A percentile compares a stretch with the other conserved stretches of the same genome.
Evolutionary conservation across 169 alveolate species (phyloP).

Genomic region (Plasmodium falciparum): DNA sequence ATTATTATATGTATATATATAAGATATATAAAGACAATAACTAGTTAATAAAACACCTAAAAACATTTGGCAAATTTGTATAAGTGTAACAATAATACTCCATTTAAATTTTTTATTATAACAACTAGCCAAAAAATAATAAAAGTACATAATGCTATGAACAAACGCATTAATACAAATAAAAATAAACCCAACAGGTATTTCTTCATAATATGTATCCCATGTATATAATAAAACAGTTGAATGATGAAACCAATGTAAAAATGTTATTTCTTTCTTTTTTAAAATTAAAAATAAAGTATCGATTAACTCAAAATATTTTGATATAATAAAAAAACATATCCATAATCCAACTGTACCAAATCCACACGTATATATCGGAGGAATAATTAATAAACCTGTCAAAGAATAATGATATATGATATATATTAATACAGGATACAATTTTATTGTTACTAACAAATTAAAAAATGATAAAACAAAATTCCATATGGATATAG

Average conservation of each 20-base stretch:
- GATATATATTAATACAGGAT: slow-evolving; percentile 36
- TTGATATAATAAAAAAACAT: slow-evolving; percentile 84
- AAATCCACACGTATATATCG: slow-evolving; percentile 81
- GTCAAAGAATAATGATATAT: slow-evolving; percentile 79
- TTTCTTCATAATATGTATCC: slow-evolving; percentile 87
- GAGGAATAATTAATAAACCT: slow-evolving; percentile 83
- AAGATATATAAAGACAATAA: slow-evolving; percentile 63
- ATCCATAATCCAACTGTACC: slow-evolving; percentile 89
- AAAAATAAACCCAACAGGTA: slow-evolving; percentile 88
- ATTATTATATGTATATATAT: slow-evolving; percentile 36
- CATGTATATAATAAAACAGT: slow-evolving; percentile 91
- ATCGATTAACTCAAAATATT: slow-evolving; percentile 88
- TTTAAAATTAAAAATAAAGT: slow-evolving; percentile 86
- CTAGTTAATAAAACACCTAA: slow-evolving; percentile 78
- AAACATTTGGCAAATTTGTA: slow-evolving; percentile 87
- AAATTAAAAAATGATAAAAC: slow-evolving; percentile 82
- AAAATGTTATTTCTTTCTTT: slow-evolving; percentile 81
- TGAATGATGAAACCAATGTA: slow-evolving; percentile 91
- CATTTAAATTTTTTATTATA: slow-evolving; percentile 82
- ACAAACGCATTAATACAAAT: slow-evolving; percentile 87
- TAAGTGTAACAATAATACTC: slow-evolving; percentile 84
- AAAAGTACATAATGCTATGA: slow-evolving; percentile 89
- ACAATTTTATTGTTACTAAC: slow-evolving; percentile 76
- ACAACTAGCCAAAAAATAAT: slow-evolving; percentile 84
- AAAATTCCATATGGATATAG: slow-evolving; percentile 86